phyloP scores from a whole-genome alignment of 1,139 yeast genomes.

The Magnusiomyces paraingens region DNA sequence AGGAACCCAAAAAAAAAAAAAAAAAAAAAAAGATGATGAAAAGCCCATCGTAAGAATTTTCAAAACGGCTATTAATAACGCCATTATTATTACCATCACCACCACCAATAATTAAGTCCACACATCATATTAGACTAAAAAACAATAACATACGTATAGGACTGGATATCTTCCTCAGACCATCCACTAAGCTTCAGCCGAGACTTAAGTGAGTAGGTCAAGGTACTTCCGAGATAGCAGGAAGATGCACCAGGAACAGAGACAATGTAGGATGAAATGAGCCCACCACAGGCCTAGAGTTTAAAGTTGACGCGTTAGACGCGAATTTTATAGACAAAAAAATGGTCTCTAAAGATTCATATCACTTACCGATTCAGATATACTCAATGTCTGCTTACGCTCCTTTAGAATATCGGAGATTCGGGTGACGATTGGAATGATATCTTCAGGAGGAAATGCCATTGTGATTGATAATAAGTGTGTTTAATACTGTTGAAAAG shows the following conservation, averaged over 20 bases:
- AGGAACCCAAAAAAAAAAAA: too few relatives aligned
- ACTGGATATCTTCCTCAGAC: constrained; percentile 59
- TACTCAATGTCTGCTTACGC: constrained; percentile 60
- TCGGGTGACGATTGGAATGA: constrained; percentile 44
- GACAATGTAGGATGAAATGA: constrained; percentile 70
- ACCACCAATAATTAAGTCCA: too few relatives aligned
- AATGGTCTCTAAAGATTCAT: too few relatives aligned
- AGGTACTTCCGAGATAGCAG: constrained; percentile 77
- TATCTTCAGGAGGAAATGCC: constrained; percentile 54
- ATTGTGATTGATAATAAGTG: neutral
- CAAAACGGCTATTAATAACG: neutral
- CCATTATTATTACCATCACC: neutral
- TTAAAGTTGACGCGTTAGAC: neutral
- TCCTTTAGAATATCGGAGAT: constrained; percentile 52
- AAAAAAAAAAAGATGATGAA: too few relatives aligned
- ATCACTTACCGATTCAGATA: constrained; percentile 55
- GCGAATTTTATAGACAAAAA: neutral
- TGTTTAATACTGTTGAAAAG: too few relatives aligned
- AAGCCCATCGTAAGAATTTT: too few relatives aligned
- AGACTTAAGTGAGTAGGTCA: constrained; percentile 70
- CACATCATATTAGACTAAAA: neutral
- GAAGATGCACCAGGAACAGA: constrained; percentile 80
- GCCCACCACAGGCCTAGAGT: constrained; percentile 69
- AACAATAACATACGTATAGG: constrained; percentile 42
- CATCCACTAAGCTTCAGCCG: constrained; percentile 72